Evolutionary conservation across 2,329 filamentous ascomycete genomes (phyloP), one percentile per base, ranked within the genome.

Genomic region (Diaporthe eres): DNA sequence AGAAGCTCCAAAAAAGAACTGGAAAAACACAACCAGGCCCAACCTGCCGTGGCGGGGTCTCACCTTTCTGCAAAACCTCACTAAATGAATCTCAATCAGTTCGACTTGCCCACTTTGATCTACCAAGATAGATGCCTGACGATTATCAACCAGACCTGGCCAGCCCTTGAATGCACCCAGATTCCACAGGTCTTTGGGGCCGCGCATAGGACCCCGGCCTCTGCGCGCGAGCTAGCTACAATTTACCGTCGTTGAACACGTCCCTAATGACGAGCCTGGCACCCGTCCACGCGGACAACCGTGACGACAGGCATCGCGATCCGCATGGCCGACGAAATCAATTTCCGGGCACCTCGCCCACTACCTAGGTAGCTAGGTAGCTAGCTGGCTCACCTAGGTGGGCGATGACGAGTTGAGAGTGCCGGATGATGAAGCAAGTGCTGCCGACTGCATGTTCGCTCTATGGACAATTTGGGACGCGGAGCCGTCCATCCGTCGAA

Each of bases 11-110:
- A 42, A 4, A 44, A 44, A 44, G 15, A 19, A 17, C 1, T 25
- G 49, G 42, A 55, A 39, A 73, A 58, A 39, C 70, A 71, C 77
- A 82, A 81, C 77, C 34, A 12, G 22, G 28, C 55, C 19, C 49
- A 51, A 51, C 8, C 22, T 51, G 22, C 22, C 15, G 13, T 60
- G 61, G 74, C 70, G 72, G 72, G 75, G 75, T 75, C 68, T 61
- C 60, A 75, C 47, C 28, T 70, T 57, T 7, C 13, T 61, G 68
- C 75, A 76, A 58, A 75, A 5, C 34, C 25, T 53, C 61, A 63
- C n/a, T 76, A 72, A 65, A 75, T 72, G 63, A 53, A 53, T 57
- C 37, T n/a, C 19, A 25, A 4, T 19, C 51, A 28, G 13, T n/a
- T 19, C 13, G 10, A 31, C 42, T 42, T 47, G 15, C 25, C 25